Conservation (phyloP, 1,284 basidiomycete species). For the Leccinum subfulvum region DNA sequence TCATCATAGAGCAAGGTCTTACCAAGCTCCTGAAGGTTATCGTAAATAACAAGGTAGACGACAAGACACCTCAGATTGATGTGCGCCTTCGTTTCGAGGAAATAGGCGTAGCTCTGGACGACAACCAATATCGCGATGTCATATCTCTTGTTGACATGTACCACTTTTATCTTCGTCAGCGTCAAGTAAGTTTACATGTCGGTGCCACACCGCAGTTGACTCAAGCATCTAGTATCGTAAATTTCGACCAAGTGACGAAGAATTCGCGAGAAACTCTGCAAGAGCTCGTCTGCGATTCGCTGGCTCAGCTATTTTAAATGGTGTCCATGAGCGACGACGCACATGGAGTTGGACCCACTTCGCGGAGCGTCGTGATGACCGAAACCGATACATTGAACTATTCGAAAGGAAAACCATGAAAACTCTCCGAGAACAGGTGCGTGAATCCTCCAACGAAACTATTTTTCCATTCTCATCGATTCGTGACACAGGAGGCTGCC, state of each 20-base stretch:
- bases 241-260: constrained; percentile 67
- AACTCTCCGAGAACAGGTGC: constrained; percentile 48
- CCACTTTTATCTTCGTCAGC: constrained; percentile 91
- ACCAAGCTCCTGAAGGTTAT: constrained; percentile 54
- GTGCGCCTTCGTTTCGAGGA: constrained; percentile 91
- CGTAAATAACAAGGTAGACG: constrained; percentile 79
- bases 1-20: constrained; percentile 1
- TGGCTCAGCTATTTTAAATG: constrained; percentile 76
- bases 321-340: constrained; percentile 81
- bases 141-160: constrained; percentile 97
- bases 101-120: constrained; percentile 90
- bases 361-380: constrained; percentile 83
- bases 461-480: constrained; percentile 12
- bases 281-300: constrained; percentile 83
- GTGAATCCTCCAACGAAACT: constrained; percentile 14
- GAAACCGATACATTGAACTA: constrained; percentile 79
- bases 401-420: constrained; percentile 79
- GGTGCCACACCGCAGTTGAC: background rate
- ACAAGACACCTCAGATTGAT: constrained; percentile 82
- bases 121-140: constrained; percentile 93
- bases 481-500: constrained; percentile 52
- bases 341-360: constrained; percentile 96
- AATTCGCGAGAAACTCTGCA: constrained; percentile 65
- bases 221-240: constrained; percentile 66
- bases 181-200: constrained; percentile 56